Evolutionary conservation across 2,329 filamentous ascomycete species (phyloP), one percentile per base, ranked within the genome.

Genomic region (Cladophialophora immunda): DNA sequence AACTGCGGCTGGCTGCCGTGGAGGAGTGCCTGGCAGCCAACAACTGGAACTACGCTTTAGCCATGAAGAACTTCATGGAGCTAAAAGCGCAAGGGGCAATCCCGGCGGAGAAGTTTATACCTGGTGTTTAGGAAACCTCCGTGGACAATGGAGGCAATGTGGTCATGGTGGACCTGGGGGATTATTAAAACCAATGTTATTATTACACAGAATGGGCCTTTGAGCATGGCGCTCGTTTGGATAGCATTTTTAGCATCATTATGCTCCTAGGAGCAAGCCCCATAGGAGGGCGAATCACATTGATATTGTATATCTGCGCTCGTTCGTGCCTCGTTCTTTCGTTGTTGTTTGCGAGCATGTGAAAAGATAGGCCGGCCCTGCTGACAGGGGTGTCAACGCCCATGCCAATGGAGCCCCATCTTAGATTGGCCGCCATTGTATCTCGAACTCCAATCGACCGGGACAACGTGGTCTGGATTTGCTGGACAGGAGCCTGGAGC

Each of bases 21-120:
- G 86, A 90, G 72, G 86, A 96, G 83, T 97, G 94, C 73, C 83
- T 98, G 17, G 85, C 87, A 2, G 89, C 93, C 66, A 92, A 90
- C 64, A 86, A 85, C 41, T 98, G 93, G 93, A 87, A 96, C 76
- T 87, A 94, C 57, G 86, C 91, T 41, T 86, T 87, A 71, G 94
- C 94, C 1, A 80, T 94, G 71, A 82, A 85, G 62, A 87, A 92
- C 34, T 97, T 97, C 76, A 86, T 90, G 69, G 86, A 90, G 71
- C 89, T 92, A 65, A 93, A 90, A 83, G 92, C 57, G 7, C 38
- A 65, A 19, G 64, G 67, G 5, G 67, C 64, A n/a, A 67, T 73
- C 13, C 70, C 72, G 22, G 55, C 63, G 22, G 72, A 73, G 38
- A 68, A 68, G 11, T 73, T 64, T 52, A 55, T 70, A 53, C 56